These are phyloP conservation scores for Garcia nutans DNA, from an alignment of 345 rosid genomes.

Conservation along the genomic window DNA sequence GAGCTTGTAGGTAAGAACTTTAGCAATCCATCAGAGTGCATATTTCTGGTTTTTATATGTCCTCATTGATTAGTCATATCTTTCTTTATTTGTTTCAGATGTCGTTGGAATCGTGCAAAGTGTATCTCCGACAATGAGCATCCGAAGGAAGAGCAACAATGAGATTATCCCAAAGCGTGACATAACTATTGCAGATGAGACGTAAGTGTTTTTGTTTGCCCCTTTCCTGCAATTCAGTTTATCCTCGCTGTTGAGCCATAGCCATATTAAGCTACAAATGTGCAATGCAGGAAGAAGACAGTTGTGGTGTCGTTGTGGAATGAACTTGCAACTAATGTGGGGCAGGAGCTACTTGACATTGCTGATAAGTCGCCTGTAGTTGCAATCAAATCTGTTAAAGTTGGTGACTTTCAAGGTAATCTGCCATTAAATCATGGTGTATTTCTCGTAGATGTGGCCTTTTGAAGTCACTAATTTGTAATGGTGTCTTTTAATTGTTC, in stretches of 20 bases:
- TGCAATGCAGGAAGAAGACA: conserved; percentile 58
- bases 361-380: conserved; percentile 68
- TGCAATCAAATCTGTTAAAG: conserved; percentile 83
- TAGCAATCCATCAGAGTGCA: neutral
- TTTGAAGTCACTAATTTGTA: neutral
- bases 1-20: conserved; percentile 68
- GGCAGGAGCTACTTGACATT: conserved; percentile 69
- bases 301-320: conserved; percentile 89
- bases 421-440: neutral
- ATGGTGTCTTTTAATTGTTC: neutral
- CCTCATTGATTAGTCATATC: neutral
- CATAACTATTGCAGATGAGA: conserved; percentile 74
- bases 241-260: neutral
- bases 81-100: conserved; percentile 34
- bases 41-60: neutral
- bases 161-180: conserved; percentile 83
- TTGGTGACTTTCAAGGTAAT: conserved; percentile 91
- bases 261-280: neutral
- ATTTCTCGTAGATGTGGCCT: neutral
- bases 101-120: conserved; percentile 84
- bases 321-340: conserved; percentile 69
- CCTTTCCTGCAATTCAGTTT: neutral
- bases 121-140: conserved; percentile 74
- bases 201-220: conserved; percentile 37
- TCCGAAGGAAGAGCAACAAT: conserved; percentile 74